phyloP scores from a whole-genome alignment of 2,329 filamentous ascomycete genomes.

The Colletotrichum sp. region DNA sequence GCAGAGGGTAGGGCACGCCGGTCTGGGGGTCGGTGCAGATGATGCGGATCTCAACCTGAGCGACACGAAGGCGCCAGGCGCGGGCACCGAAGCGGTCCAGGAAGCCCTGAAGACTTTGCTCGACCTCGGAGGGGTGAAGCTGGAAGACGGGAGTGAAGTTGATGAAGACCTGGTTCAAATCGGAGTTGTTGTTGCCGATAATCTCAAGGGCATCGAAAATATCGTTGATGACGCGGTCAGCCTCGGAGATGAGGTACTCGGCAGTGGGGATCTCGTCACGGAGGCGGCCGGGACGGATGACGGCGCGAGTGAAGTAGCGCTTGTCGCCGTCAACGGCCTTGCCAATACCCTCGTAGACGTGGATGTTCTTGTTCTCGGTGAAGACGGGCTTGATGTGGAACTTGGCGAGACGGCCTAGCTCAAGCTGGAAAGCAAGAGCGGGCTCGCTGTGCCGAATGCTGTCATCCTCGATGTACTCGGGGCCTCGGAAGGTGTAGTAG shows the following conservation, averaged over 20 bases:
- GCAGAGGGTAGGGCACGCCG: slow-evolving; percentile 86
- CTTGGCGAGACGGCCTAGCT: slow-evolving; percentile 90
- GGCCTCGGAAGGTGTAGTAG: slow-evolving; percentile 98
- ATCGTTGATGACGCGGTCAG: slow-evolving; percentile 94
- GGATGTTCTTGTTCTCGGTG: slow-evolving; percentile 98
- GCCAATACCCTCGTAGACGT: slow-evolving; percentile 96
- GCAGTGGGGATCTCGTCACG: slow-evolving; percentile 98
- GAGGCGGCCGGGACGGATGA: slow-evolving; percentile 91
- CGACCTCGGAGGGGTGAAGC: slow-evolving; percentile 85
- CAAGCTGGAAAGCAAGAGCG: slow-evolving; percentile 96
- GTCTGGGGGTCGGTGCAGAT: slow-evolving; percentile 91
- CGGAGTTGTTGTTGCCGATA: slow-evolving; percentile 98
- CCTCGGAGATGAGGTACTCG: slow-evolving; percentile 97
- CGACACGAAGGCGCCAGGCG: slow-evolving; percentile 94
- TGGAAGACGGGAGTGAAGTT: slow-evolving; percentile 99
- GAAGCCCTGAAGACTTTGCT: slow-evolving; percentile 93
- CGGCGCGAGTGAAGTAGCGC: slow-evolving; percentile 96
- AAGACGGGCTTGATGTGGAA: slow-evolving; percentile 99
- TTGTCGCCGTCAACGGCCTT: slow-evolving; percentile 96
- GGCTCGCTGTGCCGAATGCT: slow-evolving; percentile 98
- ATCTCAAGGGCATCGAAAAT: slow-evolving; percentile 98
- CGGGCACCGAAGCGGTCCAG: slow-evolving; percentile 94
- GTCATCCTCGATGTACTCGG: slow-evolving; percentile 85
- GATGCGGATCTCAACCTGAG: slow-evolving; percentile 97
- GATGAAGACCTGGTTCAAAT: slow-evolving; percentile 99